Base-by-base conservation (phyloP, 2,329 filamentous ascomycete species). In the Grosmannia clavigera region DNA sequence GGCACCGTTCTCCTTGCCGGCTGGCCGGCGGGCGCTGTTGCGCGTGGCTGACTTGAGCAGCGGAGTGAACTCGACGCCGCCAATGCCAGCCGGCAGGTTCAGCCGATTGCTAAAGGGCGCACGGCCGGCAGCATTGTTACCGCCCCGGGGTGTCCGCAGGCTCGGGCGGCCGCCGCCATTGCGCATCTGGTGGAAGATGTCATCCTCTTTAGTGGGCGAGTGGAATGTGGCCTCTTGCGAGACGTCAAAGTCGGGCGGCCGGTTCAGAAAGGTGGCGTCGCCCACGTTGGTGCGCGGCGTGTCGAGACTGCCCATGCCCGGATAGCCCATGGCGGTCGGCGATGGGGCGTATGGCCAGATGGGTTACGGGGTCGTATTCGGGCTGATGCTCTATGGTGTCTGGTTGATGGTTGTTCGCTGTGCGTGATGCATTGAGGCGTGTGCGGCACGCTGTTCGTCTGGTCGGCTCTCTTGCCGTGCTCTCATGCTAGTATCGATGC, bases 201-300 rank as follows among this genome's bases (percentile, higher is more conserved):
- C 89, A 67, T 85, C 83, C 69, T 86, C 83, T 72, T 89, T 92
- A 33, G 79, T 82, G 29, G 88, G 92, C 35, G 89, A 91, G 60
- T 86, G 83, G 66, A 96, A 96, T 1, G 92, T 94, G 61, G 89
- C 85, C 70, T 95, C 90, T 67, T 91, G 86, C 58, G 90, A 95
- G 66, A 92, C 85, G 67, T 95, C 90, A 69, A 95, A 84, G 69
- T 90, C 86, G 67, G 84, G 75, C 74, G 81, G 74, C 73, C 84
- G 77, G 72, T 75, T 83, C 64, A 95, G 78, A 72, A 86, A 92
- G 65, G 91, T 95, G 73, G 84, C 85, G 80, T 96, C 90, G 69
- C 87, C 90, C 66, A 85, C 73, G 69, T 91, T 88, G 63, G 90
- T 95, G 70, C 87, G 86, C 68, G 92, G 92, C 67, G 92, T 95